Evolutionary conservation across 495 filamentous ascomycete species (phyloP).

Genomic region (Talaromyces liani): DNA sequence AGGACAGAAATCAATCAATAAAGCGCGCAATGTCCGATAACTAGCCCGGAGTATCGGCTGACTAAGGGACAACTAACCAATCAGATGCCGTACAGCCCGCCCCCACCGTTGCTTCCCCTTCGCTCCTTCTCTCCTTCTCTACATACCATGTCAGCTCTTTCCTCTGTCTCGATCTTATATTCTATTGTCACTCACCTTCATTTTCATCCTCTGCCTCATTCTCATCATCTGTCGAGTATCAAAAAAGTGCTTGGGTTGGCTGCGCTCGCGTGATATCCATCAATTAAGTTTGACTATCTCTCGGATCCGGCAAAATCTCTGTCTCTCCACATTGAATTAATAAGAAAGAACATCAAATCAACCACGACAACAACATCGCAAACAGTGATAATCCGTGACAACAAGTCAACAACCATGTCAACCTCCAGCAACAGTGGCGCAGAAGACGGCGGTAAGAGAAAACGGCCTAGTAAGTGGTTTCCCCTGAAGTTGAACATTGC

Average conservation of each 20-base stretch:
- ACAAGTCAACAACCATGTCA: not conserved
- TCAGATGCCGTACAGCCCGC: not conserved
- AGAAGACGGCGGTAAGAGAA: slow-evolving; percentile 40
- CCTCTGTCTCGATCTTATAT: slow-evolving; percentile 9
- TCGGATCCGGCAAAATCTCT: slow-evolving; percentile 2
- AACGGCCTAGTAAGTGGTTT: slow-evolving; percentile 39
- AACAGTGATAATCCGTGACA: not conserved
- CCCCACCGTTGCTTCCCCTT: not conserved
- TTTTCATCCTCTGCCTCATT: not conserved
- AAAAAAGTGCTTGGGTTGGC: not conserved
- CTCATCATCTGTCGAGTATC: not conserved
- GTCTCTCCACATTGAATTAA: slow-evolving; percentile 3
- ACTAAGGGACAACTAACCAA: not conserved
- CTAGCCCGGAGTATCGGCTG: not conserved
- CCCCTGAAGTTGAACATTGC: not conserved
- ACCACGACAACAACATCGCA: not conserved
- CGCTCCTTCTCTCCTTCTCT: not conserved
- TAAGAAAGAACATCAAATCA: not conserved
- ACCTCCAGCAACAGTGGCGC: slow-evolving; percentile 9
- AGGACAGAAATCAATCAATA: not conserved
- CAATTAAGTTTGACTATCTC: not conserved
- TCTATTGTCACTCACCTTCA: slow-evolving; percentile 2
- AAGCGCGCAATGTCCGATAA: not conserved
- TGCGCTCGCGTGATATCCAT: not conserved
- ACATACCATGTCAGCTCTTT: not conserved